phyloP scores from a whole-genome alignment of 1,139 yeast genomes.

The Suhomyces maxii region DNA sequence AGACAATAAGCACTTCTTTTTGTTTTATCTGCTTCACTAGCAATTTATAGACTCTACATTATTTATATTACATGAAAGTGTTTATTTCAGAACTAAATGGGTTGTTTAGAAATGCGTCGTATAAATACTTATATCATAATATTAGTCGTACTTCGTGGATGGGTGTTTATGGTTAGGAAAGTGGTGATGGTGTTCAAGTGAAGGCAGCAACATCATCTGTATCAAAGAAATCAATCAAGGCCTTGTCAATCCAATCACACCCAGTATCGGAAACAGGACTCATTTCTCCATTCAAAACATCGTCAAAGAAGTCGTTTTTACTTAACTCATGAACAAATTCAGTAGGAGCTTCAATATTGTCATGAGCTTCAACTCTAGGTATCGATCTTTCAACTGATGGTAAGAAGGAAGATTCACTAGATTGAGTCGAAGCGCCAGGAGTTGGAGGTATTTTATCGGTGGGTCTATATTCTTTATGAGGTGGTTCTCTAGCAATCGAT shows the following conservation, averaged over 20 bases:
- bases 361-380: background rate
- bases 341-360: background rate
- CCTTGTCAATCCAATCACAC: conserved; percentile 54
- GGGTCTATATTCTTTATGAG: background rate
- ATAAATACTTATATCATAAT: no score
- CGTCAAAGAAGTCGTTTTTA: conserved; percentile 6
- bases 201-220: conserved; percentile 10
- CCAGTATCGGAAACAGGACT: conserved; percentile 52
- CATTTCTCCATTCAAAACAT: conserved; percentile 6
- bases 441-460: background rate
- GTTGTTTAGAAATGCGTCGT: no score
- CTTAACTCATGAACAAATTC: background rate
- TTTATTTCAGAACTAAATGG: no score
- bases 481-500: conserved; percentile 1
- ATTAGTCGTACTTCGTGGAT: no score
- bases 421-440: background rate
- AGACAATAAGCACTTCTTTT: no score
- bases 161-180: no score
- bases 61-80: no score
- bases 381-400: background rate
- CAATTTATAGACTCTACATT: no score
- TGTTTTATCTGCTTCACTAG: no score
- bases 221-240: conserved; percentile 21
- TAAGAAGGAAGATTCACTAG: background rate
- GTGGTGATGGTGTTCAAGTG: background rate